Base-by-base conservation (phyloP, 805 yeast species). In the Saccharomycopsis guyanensis region DNA sequence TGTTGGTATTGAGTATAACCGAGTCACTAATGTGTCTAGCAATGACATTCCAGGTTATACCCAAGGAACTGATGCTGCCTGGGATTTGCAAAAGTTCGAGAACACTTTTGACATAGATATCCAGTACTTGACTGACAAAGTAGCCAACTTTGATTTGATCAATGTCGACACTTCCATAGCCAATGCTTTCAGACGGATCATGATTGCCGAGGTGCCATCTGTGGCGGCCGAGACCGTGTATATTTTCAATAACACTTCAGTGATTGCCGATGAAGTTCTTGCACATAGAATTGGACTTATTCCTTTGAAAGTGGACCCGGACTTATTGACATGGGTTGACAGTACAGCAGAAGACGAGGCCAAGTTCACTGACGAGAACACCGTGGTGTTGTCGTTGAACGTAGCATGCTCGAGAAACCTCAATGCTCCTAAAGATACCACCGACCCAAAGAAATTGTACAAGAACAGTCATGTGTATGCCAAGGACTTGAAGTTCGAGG, bases 161-260 rank as follows among this genome's bases (percentile, higher is more conserved):
- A 82, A 86, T 57, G 67, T 89, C 43, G 98, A 93, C 64, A 85
- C 97, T 1, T 86, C 97, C 10, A 70, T 93, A 48, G 89, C 97
- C 38, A 93, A 93, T 68, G 97, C 98, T 0, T 88, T 91, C 66
- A 82, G 98, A 61, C 82, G 98, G 60, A 85, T 93, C 57, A 89
- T 93, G 97, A 80, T 93, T 46, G 77, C 97, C 1, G 98, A 93
- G 63, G 95, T 93, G 35, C 98, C 98, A 18, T 76, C 93, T 1
- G 94, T 91, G 40, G 97, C 98, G 13, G 84, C 96, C 19, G 98
- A 93, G 65, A 78, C 86, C 52, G 87, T 93, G 15, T 88, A 82
- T 61, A 75, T 93, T 50, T 84, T 84, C 69, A 91, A 87, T 72
- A 93, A 93, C 66, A 93, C 98, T 1, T 86, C 96, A 1, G 96